phyloP scores from a whole-genome alignment of 2,329 filamentous ascomycete species.

The Claviceps maximensis region DNA sequence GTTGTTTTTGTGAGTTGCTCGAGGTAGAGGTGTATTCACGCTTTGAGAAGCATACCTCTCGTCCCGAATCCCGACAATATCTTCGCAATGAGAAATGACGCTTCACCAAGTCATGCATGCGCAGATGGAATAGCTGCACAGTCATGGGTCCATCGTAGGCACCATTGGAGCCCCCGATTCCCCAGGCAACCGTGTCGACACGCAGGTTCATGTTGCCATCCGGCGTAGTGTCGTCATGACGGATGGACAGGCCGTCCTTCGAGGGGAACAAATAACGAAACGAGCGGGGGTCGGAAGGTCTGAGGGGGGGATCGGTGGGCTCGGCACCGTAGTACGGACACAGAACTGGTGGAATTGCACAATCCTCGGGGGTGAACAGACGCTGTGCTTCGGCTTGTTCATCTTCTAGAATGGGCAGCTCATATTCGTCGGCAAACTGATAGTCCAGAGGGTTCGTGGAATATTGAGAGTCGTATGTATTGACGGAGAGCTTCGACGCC shows the following conservation, averaged over 20 bases:
- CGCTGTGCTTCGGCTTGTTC: not conserved
- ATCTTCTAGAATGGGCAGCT: not conserved
- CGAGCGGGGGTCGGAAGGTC: conserved; percentile 62
- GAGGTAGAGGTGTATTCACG: conserved; percentile 40
- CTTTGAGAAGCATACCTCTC: conserved; percentile 79
- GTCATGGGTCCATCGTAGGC: conserved; percentile 29
- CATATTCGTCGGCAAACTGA: conserved; percentile 15
- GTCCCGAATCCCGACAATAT: conserved; percentile 84
- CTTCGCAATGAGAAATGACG: conserved; percentile 83
- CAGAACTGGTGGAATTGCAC: conserved; percentile 2
- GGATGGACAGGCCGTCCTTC: conserved; percentile 63
- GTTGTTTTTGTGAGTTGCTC: not conserved
- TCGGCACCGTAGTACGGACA: not conserved
- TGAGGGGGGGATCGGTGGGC: not conserved
- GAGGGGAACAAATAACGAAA: conserved; percentile 84
- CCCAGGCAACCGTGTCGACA: conserved; percentile 58
- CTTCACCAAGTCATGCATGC: conserved; percentile 80
- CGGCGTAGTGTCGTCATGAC: conserved; percentile 77
- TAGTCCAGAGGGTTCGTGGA: conserved; percentile 18
- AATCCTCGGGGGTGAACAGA: not conserved
- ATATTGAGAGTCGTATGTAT: conserved; percentile 68
- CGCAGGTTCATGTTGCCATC: conserved; percentile 97
- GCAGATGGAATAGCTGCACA: conserved; percentile 74
- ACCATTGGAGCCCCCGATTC: conserved; percentile 10
- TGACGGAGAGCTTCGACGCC: conserved; percentile 42